These are phyloP conservation scores for Echinosophora koreensis DNA, from an alignment of 306 rosid genomes.

Conservation along the genomic window DNA sequence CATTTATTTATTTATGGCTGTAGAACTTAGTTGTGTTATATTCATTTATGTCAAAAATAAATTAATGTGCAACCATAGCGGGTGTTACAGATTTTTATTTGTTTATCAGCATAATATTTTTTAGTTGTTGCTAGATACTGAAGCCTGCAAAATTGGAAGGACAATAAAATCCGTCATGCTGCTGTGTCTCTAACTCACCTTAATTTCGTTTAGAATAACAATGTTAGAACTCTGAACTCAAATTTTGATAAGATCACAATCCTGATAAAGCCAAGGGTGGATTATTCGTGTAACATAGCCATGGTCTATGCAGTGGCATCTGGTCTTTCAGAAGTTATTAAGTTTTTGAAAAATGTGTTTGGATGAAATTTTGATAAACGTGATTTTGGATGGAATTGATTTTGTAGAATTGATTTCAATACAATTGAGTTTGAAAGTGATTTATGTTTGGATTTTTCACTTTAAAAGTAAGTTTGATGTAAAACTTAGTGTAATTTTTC, in stretches of 20 bases:
- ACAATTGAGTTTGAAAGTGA: too few species aligned
- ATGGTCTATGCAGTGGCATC: background rate
- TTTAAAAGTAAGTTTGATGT: too few species aligned
- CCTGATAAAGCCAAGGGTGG: background rate
- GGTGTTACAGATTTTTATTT: background rate
- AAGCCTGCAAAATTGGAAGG: background rate
- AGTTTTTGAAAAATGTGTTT: too few species aligned
- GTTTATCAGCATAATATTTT: background rate
- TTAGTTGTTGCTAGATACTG: background rate
- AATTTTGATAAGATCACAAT: background rate
- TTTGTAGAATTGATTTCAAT: too few species aligned
- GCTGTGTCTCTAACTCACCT: background rate
- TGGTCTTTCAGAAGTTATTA: background rate
- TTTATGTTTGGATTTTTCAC: too few species aligned
- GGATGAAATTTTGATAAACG: too few species aligned
- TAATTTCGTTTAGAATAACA: background rate
- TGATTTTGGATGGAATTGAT: too few species aligned
- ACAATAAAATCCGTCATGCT: background rate
- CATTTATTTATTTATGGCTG: background rate
- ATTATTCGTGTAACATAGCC: background rate
- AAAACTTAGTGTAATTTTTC: too few species aligned
- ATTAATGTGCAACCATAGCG: background rate
- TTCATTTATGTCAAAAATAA: background rate
- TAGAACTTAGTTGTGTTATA: background rate
- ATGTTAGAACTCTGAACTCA: background rate